Conservation (phyloP, 352 stramenopile genomes). For the Lagenidium sp. region DNA sequence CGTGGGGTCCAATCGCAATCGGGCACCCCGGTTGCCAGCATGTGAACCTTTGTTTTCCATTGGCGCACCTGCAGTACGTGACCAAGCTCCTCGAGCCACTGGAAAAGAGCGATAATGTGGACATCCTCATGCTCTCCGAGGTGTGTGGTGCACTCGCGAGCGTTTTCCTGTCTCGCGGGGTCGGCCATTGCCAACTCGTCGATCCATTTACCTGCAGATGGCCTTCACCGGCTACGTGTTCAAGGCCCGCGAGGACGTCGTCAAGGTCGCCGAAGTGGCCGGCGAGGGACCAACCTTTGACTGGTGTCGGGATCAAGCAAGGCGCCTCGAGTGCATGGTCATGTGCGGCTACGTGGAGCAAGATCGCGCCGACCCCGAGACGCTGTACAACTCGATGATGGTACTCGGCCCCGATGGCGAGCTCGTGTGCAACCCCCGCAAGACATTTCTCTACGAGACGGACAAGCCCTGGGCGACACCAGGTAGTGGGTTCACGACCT, state of each 20-base stretch:
- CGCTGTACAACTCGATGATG: slow-evolving; percentile 78
- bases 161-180: not conserved
- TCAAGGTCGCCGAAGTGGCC: slow-evolving; percentile 48
- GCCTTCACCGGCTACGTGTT: slow-evolving; percentile 81
- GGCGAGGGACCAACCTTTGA: slow-evolving; percentile 41
- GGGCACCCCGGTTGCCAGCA: too few species aligned
- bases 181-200: not conserved
- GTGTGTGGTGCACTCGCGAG: slow-evolving; percentile 10
- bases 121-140: slow-evolving; percentile 76
- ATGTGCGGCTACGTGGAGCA: slow-evolving; percentile 67
- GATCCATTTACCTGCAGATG: slow-evolving; percentile 34
- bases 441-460: slow-evolving; percentile 79
- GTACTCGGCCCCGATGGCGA: slow-evolving; percentile 58
- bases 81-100: slow-evolving; percentile 51
- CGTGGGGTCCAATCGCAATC: not conserved
- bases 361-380: slow-evolving; percentile 5
- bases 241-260: slow-evolving; percentile 35
- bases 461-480: slow-evolving; percentile 75
- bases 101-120: slow-evolving; percentile 29
- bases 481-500: slow-evolving; percentile 49
- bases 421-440: slow-evolving; percentile 65
- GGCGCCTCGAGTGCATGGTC: slow-evolving; percentile 50
- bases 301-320: slow-evolving; percentile 61
- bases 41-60: not conserved
- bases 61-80: slow-evolving; percentile 28